Percentiles rank a stretch among this genome's conserved stretches.
Conservation (phyloP, 1,139 yeast species). For the Pichia sp. region DNA sequence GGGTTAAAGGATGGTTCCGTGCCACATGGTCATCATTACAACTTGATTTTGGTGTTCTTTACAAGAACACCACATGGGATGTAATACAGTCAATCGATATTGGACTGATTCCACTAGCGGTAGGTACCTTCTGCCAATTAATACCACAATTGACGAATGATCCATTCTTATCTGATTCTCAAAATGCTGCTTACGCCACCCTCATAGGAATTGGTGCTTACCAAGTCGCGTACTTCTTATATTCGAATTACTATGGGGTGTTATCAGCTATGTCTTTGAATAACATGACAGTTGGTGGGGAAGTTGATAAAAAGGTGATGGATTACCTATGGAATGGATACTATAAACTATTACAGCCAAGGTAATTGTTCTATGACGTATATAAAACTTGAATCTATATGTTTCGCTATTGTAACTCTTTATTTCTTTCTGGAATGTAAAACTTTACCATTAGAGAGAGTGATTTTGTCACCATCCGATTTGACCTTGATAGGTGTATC, state of each 20-base stretch:
- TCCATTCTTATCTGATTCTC: neutral
- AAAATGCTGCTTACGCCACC: neutral
- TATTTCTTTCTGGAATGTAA: slow-evolving; percentile 10
- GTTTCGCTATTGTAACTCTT: neutral
- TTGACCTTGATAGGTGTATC: neutral
- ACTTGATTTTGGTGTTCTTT: slow-evolving; percentile 4
- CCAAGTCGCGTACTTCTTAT: neutral
- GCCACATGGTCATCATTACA: slow-evolving; percentile 2
- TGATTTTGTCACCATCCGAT: slow-evolving; percentile 1
- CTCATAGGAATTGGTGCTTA: slow-evolving; percentile 1
- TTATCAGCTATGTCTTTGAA: slow-evolving; percentile 1
- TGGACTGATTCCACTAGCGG: neutral
- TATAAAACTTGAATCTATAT: neutral
- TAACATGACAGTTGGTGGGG: neutral
- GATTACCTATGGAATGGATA: no score
- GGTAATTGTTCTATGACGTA: neutral
- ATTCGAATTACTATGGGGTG: slow-evolving; percentile 1
- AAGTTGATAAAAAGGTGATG: neutral
- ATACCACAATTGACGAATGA: neutral
- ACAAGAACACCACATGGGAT: neutral
- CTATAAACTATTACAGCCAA: no score
- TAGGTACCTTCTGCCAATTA: neutral
- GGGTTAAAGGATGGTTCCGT: neutral
- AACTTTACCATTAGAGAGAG: slow-evolving; percentile 9
- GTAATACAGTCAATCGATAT: neutral